Base-by-base conservation (phyloP, 1,284 basidiomycete species). In the Ustilago tritici region DNA sequence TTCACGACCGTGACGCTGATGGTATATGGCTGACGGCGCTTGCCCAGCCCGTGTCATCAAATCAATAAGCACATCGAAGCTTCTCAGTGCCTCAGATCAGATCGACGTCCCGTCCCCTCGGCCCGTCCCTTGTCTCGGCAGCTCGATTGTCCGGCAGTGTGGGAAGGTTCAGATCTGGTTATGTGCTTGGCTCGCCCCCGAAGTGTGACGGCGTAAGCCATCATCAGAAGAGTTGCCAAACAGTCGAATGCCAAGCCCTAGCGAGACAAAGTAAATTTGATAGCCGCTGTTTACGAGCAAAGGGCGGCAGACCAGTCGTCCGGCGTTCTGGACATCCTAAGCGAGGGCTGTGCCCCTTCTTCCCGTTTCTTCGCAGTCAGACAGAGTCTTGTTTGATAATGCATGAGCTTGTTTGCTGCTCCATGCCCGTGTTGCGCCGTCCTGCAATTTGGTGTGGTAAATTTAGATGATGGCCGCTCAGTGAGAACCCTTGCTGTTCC, bases 341-440 rank as follows among this genome's bases (percentile, higher is more conserved):
- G 31, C 49, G 49, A 50, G 28, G 28, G 49, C 49, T 50, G 49
- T 50, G 28, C 23, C 31, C 49, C 31, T 50, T 50, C 28, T 50
- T 10, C 3, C 7, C 17, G 41, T 46, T 46, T 46, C 17, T 15
- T 8, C 41, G 23, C 17, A 56, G 54, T 23, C 43, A 46, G 19
- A 28, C 19, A 40, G 34, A 56, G 34, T 56, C 54, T 56, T 58
- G 56, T 58, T 50, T 58, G 56, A 58, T 57, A 57, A 35, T 49
- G 56, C 56, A 58, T 31, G 49, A 50, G 14, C 12, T 50, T 32
- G 14, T 28, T 32, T 50, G 28, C 43, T 50, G 49, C 15, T 46
- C 31, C 56, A 57, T 47, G 43, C 38, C 56, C 46, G 46, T 46
- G 47, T 35, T 32, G 34, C 40, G 23, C 46, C 56, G 43, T 57